phyloP scores from a whole-genome alignment of 2,329 filamentous ascomycete species.

The Neobulgaria alba region DNA sequence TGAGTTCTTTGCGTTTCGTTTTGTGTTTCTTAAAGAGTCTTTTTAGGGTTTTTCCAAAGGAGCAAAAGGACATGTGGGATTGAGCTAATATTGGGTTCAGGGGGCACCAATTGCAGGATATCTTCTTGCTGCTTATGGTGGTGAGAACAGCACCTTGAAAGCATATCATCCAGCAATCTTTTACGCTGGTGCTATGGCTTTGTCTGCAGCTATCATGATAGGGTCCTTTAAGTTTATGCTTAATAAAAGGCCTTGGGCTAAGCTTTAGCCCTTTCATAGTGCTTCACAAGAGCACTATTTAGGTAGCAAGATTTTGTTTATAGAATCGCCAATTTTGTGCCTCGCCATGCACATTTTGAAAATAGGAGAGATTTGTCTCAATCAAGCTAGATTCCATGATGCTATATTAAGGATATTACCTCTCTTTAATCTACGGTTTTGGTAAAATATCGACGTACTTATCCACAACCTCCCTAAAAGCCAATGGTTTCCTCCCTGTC shows the following conservation, averaged over 20 bases:
- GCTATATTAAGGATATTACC: too few species aligned
- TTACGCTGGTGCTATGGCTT: constrained; percentile 47
- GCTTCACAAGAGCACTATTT: too few species aligned
- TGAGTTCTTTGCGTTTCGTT: constrained; percentile 23
- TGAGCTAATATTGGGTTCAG: too few species aligned
- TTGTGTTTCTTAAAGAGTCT: constrained; percentile 1
- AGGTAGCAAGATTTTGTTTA: too few species aligned
- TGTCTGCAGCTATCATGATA: constrained; percentile 37
- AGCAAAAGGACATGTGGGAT: too few species aligned
- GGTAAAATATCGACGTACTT: constrained; percentile 1
- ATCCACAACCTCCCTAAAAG: constrained; percentile 1
- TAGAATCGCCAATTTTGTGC: too few species aligned
- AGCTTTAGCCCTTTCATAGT: too few species aligned
- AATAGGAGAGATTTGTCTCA: too few species aligned
- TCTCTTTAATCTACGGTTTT: constrained; percentile 1
- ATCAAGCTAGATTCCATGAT: too few species aligned
- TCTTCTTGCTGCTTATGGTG: constrained; percentile 46
- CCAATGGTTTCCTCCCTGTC: constrained; percentile 1
- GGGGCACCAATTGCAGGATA: constrained; percentile 53
- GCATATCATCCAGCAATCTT: constrained; percentile 54
- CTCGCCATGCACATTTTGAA: too few species aligned
- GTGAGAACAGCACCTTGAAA: constrained; percentile 38
- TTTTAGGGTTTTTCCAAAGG: too few species aligned
- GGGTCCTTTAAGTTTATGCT: constrained; percentile 36
- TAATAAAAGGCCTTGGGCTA: constrained; percentile 31